Evolutionary conservation across 805 yeast genomes (phyloP).

Genomic region (Lachancea quebecensis): DNA sequence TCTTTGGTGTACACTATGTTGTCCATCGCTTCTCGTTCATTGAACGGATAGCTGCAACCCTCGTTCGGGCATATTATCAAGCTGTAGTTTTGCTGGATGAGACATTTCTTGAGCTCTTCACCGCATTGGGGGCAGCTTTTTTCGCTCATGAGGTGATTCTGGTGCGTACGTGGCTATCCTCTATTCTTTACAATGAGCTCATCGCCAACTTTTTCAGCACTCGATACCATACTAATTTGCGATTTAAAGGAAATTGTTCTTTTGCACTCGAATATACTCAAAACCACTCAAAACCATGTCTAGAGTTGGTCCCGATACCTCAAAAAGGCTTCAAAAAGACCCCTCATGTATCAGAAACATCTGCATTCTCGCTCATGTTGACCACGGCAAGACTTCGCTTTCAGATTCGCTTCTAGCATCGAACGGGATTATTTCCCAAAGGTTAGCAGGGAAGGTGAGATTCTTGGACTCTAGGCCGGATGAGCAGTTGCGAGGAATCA

Average conservation of each 20-base stretch:
- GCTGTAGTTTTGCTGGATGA: conserved; percentile 31
- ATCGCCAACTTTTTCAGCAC: neutral
- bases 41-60: conserved; percentile 27
- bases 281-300: conserved; percentile 22
- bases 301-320: conserved; percentile 58
- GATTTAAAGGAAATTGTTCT: neutral
- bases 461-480: conserved; percentile 91
- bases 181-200: neutral
- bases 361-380: conserved; percentile 96
- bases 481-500: conserved; percentile 92
- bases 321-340: conserved; percentile 60
- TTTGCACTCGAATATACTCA: neutral
- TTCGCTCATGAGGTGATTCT: neutral
- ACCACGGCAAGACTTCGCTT: conserved; percentile 94
- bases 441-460: conserved; percentile 92
- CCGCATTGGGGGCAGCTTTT: conserved; percentile 25
- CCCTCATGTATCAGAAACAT: conserved; percentile 75
- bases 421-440: conserved; percentile 91
- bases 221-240: neutral
- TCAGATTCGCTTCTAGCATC: conserved; percentile 90
- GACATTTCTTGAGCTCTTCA: conserved; percentile 21
- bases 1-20: conserved; percentile 25
- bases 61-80: conserved; percentile 26
- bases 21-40: conserved; percentile 17
- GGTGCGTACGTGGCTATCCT: no score